Evolutionary conservation across 148 eudicot genomes (phyloP).

Genomic region (Beta vulgaris): DNA sequence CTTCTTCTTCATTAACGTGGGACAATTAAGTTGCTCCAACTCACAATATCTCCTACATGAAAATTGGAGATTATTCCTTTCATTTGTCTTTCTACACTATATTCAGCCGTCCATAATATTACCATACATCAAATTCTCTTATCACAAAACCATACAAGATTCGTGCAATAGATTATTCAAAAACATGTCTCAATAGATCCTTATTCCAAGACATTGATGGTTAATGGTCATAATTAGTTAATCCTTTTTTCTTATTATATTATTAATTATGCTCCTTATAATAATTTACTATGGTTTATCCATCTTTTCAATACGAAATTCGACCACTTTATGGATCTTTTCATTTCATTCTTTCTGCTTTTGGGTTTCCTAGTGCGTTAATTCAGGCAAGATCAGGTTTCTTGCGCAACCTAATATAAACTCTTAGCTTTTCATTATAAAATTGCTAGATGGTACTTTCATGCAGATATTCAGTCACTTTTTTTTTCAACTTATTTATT

Average conservation of each 20-base stretch:
- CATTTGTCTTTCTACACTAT: too few species aligned
- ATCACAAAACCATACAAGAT: conserved; percentile 1
- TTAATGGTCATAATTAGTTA: not conserved
- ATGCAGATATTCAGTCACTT: conserved; percentile 2
- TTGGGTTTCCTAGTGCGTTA: conserved; percentile 1
- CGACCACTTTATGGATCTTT: conserved; percentile 10
- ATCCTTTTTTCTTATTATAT: not conserved
- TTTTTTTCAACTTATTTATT: conserved; percentile 7
- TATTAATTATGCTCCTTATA: not conserved
- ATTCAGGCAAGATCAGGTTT: not conserved
- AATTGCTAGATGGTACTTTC: conserved; percentile 14
- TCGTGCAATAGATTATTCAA: not conserved
- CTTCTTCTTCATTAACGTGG: too few species aligned
- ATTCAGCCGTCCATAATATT: conserved; percentile 6
- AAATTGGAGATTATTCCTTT: too few species aligned
- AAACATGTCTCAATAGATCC: not conserved
- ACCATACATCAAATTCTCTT: not conserved
- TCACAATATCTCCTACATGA: too few species aligned
- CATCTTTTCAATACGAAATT: not conserved
- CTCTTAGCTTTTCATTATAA: not conserved
- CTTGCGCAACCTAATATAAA: conserved; percentile 10
- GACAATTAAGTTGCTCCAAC: too few species aligned
- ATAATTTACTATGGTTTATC: not conserved
- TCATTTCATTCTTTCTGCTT: conserved; percentile 1
- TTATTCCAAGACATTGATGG: not conserved